Conservation (phyloP, 2,329 filamentous ascomycete genomes). For the Sclerotinia glacialis region DNA sequence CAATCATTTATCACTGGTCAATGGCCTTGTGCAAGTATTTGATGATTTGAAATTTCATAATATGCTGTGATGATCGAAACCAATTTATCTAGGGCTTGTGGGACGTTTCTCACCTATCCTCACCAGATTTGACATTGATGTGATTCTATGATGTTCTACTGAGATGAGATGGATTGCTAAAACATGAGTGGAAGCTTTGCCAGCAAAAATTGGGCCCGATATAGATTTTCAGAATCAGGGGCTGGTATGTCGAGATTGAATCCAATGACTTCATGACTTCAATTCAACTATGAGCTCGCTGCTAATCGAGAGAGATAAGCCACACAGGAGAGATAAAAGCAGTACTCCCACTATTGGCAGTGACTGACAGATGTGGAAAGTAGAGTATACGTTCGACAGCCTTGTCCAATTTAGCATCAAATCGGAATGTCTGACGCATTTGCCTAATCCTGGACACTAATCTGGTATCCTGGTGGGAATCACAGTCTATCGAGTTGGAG, state of each 20-base stretch:
- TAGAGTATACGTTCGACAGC: too few species aligned
- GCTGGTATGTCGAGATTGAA: too few species aligned
- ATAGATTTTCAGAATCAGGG: too few species aligned
- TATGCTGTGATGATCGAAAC: background rate
- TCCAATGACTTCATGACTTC: too few species aligned
- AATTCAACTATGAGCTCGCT: too few species aligned
- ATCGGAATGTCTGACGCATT: background rate
- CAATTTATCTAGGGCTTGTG: background rate
- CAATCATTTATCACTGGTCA: background rate
- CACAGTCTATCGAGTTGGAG: background rate
- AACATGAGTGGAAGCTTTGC: too few species aligned
- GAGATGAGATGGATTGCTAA: background rate
- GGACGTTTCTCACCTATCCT: too few species aligned
- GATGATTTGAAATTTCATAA: background rate
- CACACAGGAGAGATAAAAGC: too few species aligned
- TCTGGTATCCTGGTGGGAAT: background rate
- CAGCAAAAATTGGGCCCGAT: too few species aligned
- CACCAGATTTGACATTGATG: background rate
- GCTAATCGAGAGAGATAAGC: too few species aligned
- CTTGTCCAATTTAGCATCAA: background rate
- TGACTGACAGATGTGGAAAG: too few species aligned
- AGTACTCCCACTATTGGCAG: too few species aligned
- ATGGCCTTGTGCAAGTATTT: background rate
- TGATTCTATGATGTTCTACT: background rate
- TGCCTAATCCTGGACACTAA: background rate